Evolutionary conservation across 257 asterid genomes (phyloP).

Genomic region (Lithospermum erythrorhizon): DNA sequence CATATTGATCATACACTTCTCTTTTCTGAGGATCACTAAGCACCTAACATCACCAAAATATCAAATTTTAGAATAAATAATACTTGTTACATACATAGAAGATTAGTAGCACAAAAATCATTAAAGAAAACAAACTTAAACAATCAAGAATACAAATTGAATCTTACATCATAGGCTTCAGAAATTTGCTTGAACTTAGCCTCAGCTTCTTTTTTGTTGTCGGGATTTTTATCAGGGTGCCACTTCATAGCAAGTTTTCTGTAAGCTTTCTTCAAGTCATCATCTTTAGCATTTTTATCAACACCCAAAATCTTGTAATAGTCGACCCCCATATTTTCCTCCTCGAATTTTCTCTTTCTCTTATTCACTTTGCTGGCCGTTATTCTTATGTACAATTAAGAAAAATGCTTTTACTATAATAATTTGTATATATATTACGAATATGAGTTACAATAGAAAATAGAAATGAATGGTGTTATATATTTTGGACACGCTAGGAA

Average conservation of each 20-base stretch:
- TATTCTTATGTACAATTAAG: too few relatives aligned
- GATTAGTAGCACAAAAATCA: background rate
- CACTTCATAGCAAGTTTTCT: slow-evolving; percentile 16
- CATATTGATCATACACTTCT: slow-evolving; percentile 14
- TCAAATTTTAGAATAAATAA: too few relatives aligned
- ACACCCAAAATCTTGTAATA: slow-evolving; percentile 11
- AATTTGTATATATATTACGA: too few relatives aligned
- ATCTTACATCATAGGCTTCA: slow-evolving; percentile 11
- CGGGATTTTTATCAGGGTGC: slow-evolving; percentile 13
- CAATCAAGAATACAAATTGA: background rate
- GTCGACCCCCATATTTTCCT: slow-evolving; percentile 9
- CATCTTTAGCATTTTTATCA: slow-evolving; percentile 12
- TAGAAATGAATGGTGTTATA: background rate
- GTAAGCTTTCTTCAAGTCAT: slow-evolving; percentile 13
- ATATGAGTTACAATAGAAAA: too few relatives aligned
- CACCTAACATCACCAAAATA: slow-evolving; percentile 2
- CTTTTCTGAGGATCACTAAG: slow-evolving; percentile 14
- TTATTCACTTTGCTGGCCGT: background rate
- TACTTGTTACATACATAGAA: too few relatives aligned
- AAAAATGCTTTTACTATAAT: too few relatives aligned
- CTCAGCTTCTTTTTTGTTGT: slow-evolving; percentile 11
- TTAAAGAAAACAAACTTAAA: background rate
- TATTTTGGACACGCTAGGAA: background rate
- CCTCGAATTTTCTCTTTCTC: background rate
- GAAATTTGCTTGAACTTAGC: slow-evolving; percentile 16